Evolutionary conservation across 345 rosid species (phyloP).

Genomic region (Lepidium sativum): DNA sequence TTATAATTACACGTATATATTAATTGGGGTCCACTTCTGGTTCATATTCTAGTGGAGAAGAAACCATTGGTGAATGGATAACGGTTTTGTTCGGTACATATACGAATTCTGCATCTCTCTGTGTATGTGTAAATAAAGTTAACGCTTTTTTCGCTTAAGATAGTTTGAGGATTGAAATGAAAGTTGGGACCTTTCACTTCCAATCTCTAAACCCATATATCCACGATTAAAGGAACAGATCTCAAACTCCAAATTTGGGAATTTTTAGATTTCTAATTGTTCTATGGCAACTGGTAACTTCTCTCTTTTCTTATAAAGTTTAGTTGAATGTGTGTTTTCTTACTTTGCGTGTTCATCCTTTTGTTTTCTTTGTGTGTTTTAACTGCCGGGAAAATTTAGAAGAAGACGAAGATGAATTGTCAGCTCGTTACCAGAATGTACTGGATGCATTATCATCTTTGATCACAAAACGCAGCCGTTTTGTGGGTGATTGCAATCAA

Average conservation of each 20-base stretch:
- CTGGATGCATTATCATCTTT: constrained; percentile 80
- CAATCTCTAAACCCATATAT: constrained; percentile 8
- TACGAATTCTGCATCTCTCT: not conserved
- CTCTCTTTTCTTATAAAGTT: not conserved
- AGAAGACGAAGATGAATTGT: constrained; percentile 30
- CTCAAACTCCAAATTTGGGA: not conserved
- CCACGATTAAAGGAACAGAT: not conserved
- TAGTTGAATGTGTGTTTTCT: not conserved
- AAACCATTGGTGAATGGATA: constrained; percentile 8
- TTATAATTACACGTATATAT: not conserved
- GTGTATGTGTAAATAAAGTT: not conserved
- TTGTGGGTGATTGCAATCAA: constrained; percentile 37
- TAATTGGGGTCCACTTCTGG: constrained; percentile 9
- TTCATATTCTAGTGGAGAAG: constrained; percentile 14
- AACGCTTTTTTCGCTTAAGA: constrained; percentile 2
- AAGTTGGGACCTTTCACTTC: constrained; percentile 18
- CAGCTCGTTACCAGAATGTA: constrained; percentile 47
- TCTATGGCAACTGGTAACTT: constrained; percentile 17
- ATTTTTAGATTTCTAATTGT: not conserved
- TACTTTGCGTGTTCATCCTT: not conserved
- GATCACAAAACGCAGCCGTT: constrained; percentile 71
- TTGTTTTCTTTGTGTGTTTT: not conserved
- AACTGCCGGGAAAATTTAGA: not conserved
- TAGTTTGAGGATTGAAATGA: constrained; percentile 4
- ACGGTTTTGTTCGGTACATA: constrained; percentile 31